Evolutionary conservation across 106 monocot species (phyloP).

Genomic region (Ottelia alismoides): DNA sequence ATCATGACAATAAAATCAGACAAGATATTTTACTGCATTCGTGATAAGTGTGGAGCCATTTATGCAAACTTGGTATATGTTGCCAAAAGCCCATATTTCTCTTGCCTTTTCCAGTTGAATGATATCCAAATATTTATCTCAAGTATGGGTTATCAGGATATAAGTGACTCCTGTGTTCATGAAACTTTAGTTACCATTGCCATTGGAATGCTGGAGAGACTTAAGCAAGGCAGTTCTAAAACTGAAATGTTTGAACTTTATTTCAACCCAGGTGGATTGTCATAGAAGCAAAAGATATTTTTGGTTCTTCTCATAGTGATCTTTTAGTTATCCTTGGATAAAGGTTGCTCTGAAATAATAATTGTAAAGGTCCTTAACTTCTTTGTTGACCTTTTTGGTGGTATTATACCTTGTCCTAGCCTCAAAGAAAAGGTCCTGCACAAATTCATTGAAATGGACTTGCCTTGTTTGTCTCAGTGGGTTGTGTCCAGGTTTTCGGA

Average conservation of each 20-base stretch:
- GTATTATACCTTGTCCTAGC: constrained; percentile 24
- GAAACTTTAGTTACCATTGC: constrained; percentile 38
- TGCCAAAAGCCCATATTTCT: constrained; percentile 19
- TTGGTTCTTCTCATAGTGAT: constrained; percentile 22
- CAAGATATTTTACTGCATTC: constrained; percentile 33
- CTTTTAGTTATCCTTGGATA: constrained; percentile 51
- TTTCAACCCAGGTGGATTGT: constrained; percentile 25
- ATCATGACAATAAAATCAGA: constrained; percentile 49
- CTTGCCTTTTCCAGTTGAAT: constrained; percentile 46
- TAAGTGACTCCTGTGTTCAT: constrained; percentile 17
- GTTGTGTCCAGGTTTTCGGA: constrained; percentile 50
- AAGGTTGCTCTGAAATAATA: constrained; percentile 44
- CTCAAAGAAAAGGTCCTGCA: constrained; percentile 39
- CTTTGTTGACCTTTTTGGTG: constrained; percentile 37
- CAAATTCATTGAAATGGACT: constrained; percentile 58
- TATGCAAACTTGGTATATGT: constrained; percentile 30
- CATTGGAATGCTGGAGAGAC: constrained; percentile 36
- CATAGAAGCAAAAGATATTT: no score
- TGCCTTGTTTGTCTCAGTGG: constrained; percentile 46
- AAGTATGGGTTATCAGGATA: constrained; percentile 22
- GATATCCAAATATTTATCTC: constrained; percentile 47
- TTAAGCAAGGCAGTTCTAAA: constrained; percentile 37
- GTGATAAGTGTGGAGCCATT: constrained; percentile 55
- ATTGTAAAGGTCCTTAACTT: constrained; percentile 67
- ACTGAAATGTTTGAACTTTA: constrained; percentile 31